Base-by-base conservation (phyloP, 495 filamentous ascomycete species). In the Penicillium riverlandense region DNA sequence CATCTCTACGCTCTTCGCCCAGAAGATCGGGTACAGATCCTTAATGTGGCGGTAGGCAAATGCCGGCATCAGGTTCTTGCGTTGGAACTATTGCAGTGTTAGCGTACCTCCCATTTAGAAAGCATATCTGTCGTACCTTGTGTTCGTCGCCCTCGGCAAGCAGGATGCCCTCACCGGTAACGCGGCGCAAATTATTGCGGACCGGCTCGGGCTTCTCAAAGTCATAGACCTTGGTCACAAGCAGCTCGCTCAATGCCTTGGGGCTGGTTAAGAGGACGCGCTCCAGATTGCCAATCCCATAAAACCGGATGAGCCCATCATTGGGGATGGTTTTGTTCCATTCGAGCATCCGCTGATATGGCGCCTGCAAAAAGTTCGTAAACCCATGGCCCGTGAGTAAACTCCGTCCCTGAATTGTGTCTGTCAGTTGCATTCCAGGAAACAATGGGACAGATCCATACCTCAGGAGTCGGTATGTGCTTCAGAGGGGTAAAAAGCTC, bases 111-210 rank as follows among this genome's bases (percentile, higher is more conserved):
- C n/a, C 4, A 7, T 34, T 3, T 13, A 4, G 10, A 39, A 14
- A 54, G 43, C 35, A 38, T 14, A 16, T 13, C 11, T 14, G 5
- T 5, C 11, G 11, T 7, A 72, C 69, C 69, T 83, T 88, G 57
- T 95, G 89, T 47, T 87, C 86, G 10, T 90, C 84, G 14, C 90
- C 90, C 61, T 96, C 90, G 1, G 87, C 84, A 6, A 96, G 69
- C 9, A 96, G 65, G 0, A 97, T 50, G 0, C 91, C 90, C 36
- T 85, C 58, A 0, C 91, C 91, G 7, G 91, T 61, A 5, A 94
- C 59, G 6, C 76, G 75, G 13, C 77, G 76, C 27, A 97, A 50
- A 5, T 67, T 71, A 11, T 59, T 53, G 4, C 77, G 69, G 15
- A 90, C 40, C 4, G 72, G 53, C 0, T 36, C 29, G 1, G 90